Percentiles rank a stretch among this genome's conserved stretches.
These are phyloP conservation scores for Taphrina flavorubra DNA, from an alignment of 1,139 yeast species.

Conservation along the genomic window DNA sequence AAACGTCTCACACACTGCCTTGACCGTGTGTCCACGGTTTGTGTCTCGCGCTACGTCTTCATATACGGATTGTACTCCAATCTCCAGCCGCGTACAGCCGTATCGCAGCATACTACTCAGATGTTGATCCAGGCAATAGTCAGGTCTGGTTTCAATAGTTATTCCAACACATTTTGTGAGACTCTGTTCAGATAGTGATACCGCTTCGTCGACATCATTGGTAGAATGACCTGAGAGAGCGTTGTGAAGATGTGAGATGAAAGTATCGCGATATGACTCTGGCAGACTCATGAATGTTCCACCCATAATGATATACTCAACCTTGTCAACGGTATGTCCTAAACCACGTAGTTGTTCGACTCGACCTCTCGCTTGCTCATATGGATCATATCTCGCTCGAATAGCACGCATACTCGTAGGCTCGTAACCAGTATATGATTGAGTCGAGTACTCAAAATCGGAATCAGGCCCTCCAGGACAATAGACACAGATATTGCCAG, in stretches of 20 bases:
- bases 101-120: slow-evolving; percentile 92
- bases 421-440: slow-evolving; percentile 97
- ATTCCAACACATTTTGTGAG: slow-evolving; percentile 98
- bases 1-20: slow-evolving; percentile 94
- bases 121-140: slow-evolving; percentile 96
- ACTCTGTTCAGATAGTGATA: slow-evolving; percentile 87
- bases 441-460: slow-evolving; percentile 96
- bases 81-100: slow-evolving; percentile 95
- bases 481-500: slow-evolving; percentile 95
- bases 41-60: slow-evolving; percentile 99
- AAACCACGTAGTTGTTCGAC: slow-evolving; percentile 92
- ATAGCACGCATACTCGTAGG: slow-evolving; percentile 99
- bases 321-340: slow-evolving; percentile 96
- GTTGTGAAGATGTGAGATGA: slow-evolving; percentile 87
- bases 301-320: slow-evolving; percentile 97
- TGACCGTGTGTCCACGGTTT: slow-evolving; percentile 96
- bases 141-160: slow-evolving; percentile 98
- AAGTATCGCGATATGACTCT: slow-evolving; percentile 82
- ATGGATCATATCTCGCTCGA: slow-evolving; percentile 96
- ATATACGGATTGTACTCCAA: slow-evolving; percentile 95
- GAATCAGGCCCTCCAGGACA: slow-evolving; percentile 99
- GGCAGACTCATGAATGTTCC: slow-evolving; percentile 98
- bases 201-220: slow-evolving; percentile 85
- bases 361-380: slow-evolving; percentile 98
- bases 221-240: slow-evolving; percentile 95